These are phyloP conservation scores for Ascobolus immersus DNA, from an alignment of 495 filamentous ascomycete genomes.

Conservation along the genomic window DNA sequence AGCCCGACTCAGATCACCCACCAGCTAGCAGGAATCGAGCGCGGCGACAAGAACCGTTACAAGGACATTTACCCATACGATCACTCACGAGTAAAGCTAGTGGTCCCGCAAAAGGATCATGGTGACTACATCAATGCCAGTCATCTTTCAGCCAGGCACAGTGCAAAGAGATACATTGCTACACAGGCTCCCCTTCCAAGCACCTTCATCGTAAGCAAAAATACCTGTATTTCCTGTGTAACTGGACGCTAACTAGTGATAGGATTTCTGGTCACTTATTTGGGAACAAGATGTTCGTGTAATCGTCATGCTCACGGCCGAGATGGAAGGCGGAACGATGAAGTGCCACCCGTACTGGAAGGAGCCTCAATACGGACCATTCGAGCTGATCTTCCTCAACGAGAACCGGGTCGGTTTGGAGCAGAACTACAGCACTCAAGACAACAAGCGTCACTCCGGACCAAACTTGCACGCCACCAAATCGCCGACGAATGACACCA, in stretches of 20 bases:
- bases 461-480: no score
- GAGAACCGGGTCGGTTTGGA: constrained; percentile 60
- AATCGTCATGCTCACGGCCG: constrained; percentile 90
- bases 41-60: constrained; percentile 84
- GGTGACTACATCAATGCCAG: constrained; percentile 97
- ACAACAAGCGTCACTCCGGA: constrained; percentile 22
- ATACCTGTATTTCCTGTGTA: constrained; percentile 1
- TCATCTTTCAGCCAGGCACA: constrained; percentile 48
- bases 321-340: constrained; percentile 74
- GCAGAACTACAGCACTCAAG: constrained; percentile 17
- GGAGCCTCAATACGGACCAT: constrained; percentile 49
- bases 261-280: constrained; percentile 96
- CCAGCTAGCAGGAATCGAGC: constrained; percentile 66
- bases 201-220: constrained; percentile 52
- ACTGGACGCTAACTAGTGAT: constrained; percentile 19
- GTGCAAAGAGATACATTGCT: constrained; percentile 79
- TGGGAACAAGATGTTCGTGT: constrained; percentile 93
- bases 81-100: constrained; percentile 62
- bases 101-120: constrained; percentile 36
- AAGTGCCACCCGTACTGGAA: constrained; percentile 92
- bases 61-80: constrained; percentile 97
- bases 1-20: constrained; percentile 10
- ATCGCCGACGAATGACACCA: constrained; percentile 21
- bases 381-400: constrained; percentile 50
- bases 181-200: constrained; percentile 81